Conservation (phyloP, 768 basidiomycete species). For the Suillus alpinus region DNA sequence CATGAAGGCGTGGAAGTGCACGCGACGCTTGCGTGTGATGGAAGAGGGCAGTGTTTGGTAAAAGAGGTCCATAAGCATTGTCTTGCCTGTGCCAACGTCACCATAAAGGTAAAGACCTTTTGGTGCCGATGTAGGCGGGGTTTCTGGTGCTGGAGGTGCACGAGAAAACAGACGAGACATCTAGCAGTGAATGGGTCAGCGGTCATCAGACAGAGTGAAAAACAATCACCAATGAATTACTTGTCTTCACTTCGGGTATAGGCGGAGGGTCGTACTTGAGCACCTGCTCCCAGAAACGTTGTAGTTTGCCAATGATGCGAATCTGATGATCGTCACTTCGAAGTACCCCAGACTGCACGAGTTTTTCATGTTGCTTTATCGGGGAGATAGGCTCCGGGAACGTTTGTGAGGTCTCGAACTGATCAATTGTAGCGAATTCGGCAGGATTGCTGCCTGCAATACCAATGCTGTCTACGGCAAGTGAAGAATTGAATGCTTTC, state of each 20-base stretch:
- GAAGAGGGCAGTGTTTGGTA: conserved; percentile 74
- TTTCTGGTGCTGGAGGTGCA: conserved; percentile 13
- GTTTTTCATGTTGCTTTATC: conserved; percentile 41
- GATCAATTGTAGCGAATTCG: not conserved
- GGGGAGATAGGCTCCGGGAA: conserved; percentile 13
- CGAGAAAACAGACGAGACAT: conserved; percentile 30
- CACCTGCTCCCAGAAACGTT: conserved; percentile 74
- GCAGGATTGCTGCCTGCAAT: not conserved
- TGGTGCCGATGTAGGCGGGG: conserved; percentile 55
- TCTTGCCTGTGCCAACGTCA: conserved; percentile 96
- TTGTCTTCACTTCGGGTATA: conserved; percentile 41
- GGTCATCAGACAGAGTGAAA: conserved; percentile 29
- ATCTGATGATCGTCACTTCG: conserved; percentile 82
- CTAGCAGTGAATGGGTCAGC: conserved; percentile 10
- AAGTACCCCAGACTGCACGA: conserved; percentile 53
- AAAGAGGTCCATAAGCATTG: conserved; percentile 99
- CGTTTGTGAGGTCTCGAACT: not conserved
- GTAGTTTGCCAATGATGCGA: conserved; percentile 77
- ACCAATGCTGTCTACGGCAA: not conserved
- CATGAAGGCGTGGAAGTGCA: conserved; percentile 99
- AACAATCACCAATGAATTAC: conserved; percentile 31
- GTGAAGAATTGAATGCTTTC: conserved; percentile 3
- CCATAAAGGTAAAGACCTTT: conserved; percentile 95
- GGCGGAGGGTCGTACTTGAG: conserved; percentile 66
- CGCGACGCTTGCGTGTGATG: conserved; percentile 73